phyloP scores from a whole-genome alignment of 352 stramenopile species.

The Pilasporangium apinafurcum region DNA sequence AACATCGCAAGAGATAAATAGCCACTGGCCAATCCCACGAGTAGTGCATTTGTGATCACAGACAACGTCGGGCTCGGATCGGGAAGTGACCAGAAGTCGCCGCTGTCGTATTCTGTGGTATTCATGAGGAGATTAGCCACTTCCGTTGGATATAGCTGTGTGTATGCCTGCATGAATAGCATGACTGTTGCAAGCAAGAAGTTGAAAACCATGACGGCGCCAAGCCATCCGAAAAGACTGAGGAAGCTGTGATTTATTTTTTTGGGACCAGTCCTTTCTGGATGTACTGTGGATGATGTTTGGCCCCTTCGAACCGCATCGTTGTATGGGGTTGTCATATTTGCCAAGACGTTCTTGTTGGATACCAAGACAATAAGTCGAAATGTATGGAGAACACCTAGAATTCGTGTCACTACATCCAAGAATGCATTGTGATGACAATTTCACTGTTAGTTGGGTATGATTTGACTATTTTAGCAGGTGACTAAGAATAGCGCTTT shows the following conservation, averaged over 20 bases:
- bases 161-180: constrained; percentile 8
- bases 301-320: too few species aligned
- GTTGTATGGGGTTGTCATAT: too few species aligned
- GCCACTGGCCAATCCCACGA: constrained; percentile 3
- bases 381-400: too few species aligned
- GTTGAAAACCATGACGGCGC: constrained; percentile 4
- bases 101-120: constrained; percentile 8
- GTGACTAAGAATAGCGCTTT: too few species aligned
- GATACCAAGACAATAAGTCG: too few species aligned
- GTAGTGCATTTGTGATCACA: neutral
- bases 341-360: too few species aligned
- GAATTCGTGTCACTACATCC: too few species aligned
- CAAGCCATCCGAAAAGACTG: constrained; percentile 5
- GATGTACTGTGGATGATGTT: too few species aligned
- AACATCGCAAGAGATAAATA: constrained; percentile 5
- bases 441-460: too few species aligned
- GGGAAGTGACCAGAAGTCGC: constrained; percentile 8
- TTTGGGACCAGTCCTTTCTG: too few species aligned
- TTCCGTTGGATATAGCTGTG: constrained; percentile 1
- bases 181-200: constrained; percentile 3
- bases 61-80: neutral
- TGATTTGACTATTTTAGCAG: too few species aligned
- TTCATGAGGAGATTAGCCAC: constrained; percentile 12
- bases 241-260: constrained; percentile 7
- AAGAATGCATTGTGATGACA: too few species aligned